Base-by-base conservation (phyloP, 345 rosid species). In the Lumnitzera littorea region DNA sequence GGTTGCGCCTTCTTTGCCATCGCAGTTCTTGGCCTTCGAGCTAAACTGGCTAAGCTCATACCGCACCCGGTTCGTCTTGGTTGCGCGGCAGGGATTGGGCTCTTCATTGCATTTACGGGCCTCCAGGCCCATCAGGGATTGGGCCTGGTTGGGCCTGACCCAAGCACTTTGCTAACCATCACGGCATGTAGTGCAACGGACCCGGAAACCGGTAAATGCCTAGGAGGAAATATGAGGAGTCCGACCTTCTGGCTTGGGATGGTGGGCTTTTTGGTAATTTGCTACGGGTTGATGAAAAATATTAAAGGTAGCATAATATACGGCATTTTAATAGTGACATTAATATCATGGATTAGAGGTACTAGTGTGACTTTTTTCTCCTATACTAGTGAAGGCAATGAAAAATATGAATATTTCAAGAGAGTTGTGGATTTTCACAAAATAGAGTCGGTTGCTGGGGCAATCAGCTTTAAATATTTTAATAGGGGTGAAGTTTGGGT, bases 81-180 rank as follows among this genome's bases (percentile, higher is more conserved):
- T 4, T 83, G 80, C 9, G 91, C 89, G 0, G 96, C 80, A 0
- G 94, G 96, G 7, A 87, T 85, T 5, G 98, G 98, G 20, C 72
- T 92, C 55, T 89, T 92, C 58, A 92, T 92, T 0, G 96, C 98
- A 0, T 92, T 92, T 27, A 86, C 82, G 0, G 98, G 98, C 53
- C 76, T 87, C 8, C 98, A 92, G 43, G 58, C 65, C 68, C 88
- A 89, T 62, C 94, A 87, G 15, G 98, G 96, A 0, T 51, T 89
- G 48, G 96, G 98, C 31, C 88, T 92, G 1, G 61, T 92, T 10
- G 96, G 96, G 56, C 96, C 96, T 0, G 96, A 92, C 16, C 70
- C 76, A 15, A 78, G 87, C 6, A 89, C 88, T 0, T 29, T 89
- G 23, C 65, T 92, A 20, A 85, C 94, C 1, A 46, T 85, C 62